Conservation (phyloP, 2,329 filamentous ascomycete species). For the Paraphaeosphaeria sporulosa region DNA sequence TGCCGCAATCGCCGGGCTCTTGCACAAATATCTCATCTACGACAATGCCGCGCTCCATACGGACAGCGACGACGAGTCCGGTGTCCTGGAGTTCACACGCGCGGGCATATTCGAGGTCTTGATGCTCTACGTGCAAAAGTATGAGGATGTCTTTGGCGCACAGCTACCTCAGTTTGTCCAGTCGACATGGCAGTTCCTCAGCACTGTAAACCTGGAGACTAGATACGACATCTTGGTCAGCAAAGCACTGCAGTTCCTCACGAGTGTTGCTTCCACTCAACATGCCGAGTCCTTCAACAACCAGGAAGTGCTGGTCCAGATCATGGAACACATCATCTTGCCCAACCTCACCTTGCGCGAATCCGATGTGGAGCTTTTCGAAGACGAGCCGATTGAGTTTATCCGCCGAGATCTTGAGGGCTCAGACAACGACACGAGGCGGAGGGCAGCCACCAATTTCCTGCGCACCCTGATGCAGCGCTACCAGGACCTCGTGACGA, state of each 20-base stretch:
- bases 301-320: conserved; percentile 78
- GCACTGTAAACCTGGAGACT: conserved; percentile 82
- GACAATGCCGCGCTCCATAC: conserved; percentile 83
- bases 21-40: conserved; percentile 94
- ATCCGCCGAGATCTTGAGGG: conserved; percentile 95
- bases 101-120: conserved; percentile 92
- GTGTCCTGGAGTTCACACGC: conserved; percentile 84
- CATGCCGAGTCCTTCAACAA: conserved; percentile 89
- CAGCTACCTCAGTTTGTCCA: conserved; percentile 85
- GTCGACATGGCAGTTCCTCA: conserved; percentile 90
- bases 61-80: conserved; percentile 88
- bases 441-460: conserved; percentile 94
- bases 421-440: conserved; percentile 91
- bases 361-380: conserved; percentile 93
- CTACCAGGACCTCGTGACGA: conserved; percentile 85
- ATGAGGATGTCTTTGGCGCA: conserved; percentile 88
- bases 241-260: conserved; percentile 93
- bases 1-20: conserved; percentile 73
- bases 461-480: conserved; percentile 86
- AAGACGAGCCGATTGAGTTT: conserved; percentile 98
- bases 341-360: conserved; percentile 92
- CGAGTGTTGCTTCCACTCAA: conserved; percentile 78
- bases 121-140: conserved; percentile 92
- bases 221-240: conserved; percentile 96
- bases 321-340: conserved; percentile 94